Evolutionary conservation across 2,329 filamentous ascomycete species (phyloP), one percentile per base, ranked within the genome.

Genomic region (Alternaria postmessia): DNA sequence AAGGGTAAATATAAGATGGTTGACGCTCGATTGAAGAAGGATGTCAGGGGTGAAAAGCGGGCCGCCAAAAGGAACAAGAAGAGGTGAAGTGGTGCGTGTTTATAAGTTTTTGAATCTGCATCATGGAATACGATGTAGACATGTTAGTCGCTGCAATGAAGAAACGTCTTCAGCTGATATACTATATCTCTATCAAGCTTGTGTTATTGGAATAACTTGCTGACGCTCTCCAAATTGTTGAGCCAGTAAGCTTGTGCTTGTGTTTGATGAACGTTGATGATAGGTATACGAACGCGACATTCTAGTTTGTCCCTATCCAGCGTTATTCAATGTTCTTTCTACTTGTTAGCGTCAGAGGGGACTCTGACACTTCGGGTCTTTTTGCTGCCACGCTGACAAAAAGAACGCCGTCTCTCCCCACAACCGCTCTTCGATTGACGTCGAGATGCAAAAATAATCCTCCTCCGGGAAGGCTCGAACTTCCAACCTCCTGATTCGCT

Each of bases 1-100:
- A 97, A 97, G 87, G 94, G 94, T 38, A 90, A 92, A 68, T 99
- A 99, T 79, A 96, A 96, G 85, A 96, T 99, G 85, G 94, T 99
- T 55, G 94, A 98, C 81, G 84, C 92, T 14, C 87, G 95, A 69
- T 88, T 97, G 88, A 97, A 97, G 88, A 98, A 97, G 89, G 95
- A 98, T 83, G 86, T 95, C 55, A 84, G 93, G 76, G 93, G 91
- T 2, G 86, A 94, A 80, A 97, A 97, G 88, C 87, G 94, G 74
- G 75, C 87, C 65, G 85, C 86, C 76, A 93, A 96, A 84, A 91
- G 89, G 81, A 89, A 87, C 83, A 87, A 87, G 76, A 65, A 65
- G 56, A 63, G 62, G 34, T 60, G 46, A 49, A 49, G 46, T 26
- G 14, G 46, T 49, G 46, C 46, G 46, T 49, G 0, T 49, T 14